Conservation (phyloP, 108 stramenopile species). For the Skeletonema menzelii region DNA sequence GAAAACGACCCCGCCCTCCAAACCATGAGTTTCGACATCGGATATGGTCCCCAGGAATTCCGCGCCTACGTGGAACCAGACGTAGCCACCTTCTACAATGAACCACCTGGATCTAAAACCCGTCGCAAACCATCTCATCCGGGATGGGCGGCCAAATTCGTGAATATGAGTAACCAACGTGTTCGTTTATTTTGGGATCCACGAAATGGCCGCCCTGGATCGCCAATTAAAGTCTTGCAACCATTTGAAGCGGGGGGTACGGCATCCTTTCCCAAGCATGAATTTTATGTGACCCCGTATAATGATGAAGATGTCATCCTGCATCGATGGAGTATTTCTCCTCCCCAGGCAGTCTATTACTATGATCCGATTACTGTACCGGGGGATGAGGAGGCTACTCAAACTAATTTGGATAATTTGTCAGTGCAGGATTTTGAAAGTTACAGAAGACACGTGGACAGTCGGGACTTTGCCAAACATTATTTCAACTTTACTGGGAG, state of each 20-base stretch:
- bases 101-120: slow-evolving; percentile 14
- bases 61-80: slow-evolving; percentile 78
- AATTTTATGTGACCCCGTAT: slow-evolving; percentile 55
- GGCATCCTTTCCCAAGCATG: slow-evolving; percentile 60
- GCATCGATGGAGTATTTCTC: slow-evolving; percentile 13
- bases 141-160: slow-evolving; percentile 76
- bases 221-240: slow-evolving; percentile 31
- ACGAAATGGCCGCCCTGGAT: slow-evolving; percentile 30
- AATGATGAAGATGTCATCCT: slow-evolving; percentile 37
- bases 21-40: slow-evolving; percentile 34
- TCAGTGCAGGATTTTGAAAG: slow-evolving; percentile 40
- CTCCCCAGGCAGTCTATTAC: slow-evolving; percentile 50
- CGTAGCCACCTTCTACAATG: slow-evolving; percentile 62
- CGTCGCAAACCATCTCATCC: slow-evolving; percentile 48
- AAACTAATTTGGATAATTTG: slow-evolving; percentile 50
- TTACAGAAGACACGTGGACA: slow-evolving; percentile 49
- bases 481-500: slow-evolving; percentile 62
- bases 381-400: slow-evolving; percentile 57
- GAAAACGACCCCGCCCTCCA: slow-evolving; percentile 28
- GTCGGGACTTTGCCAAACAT: slow-evolving; percentile 57
- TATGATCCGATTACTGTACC: slow-evolving; percentile 71
- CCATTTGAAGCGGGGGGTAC: slow-evolving; percentile 65
- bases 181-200: slow-evolving; percentile 64
- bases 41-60: slow-evolving; percentile 48
- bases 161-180: slow-evolving; percentile 59